These are phyloP conservation scores for Phaeotremella skinneri DNA, from an alignment of 768 basidiomycete species.

Conservation along the genomic window DNA sequence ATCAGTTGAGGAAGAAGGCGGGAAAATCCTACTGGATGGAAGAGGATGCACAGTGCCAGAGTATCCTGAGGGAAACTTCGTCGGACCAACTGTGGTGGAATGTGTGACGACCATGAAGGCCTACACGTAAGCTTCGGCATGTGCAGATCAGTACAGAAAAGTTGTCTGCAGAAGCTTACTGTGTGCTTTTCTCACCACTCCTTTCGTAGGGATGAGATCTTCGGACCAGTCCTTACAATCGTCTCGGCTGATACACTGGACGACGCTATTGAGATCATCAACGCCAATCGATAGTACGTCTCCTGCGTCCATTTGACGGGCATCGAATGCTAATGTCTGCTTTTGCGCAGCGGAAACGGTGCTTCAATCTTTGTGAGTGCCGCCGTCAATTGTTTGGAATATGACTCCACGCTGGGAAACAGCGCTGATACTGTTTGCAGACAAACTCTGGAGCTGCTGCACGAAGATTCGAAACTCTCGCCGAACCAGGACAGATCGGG, in stretches of 20 bases:
- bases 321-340: conserved; percentile 14
- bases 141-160: no score
- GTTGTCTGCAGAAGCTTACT: no score
- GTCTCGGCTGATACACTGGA: conserved; percentile 78
- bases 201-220: conserved; percentile 93
- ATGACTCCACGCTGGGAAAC: conserved; percentile 4
- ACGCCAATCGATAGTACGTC: conserved; percentile 72
- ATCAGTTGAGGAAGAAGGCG: conserved; percentile 64
- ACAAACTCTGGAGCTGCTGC: conserved; percentile 95
- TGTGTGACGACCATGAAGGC: conserved; percentile 78
- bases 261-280: conserved; percentile 84
- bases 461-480: conserved; percentile 80
- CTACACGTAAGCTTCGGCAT: conserved; percentile 77
- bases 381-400: conserved; percentile 5
- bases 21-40: conserved; percentile 82
- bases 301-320: background rate
- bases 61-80: conserved; percentile 87
- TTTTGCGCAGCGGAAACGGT: conserved; percentile 64
- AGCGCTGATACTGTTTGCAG: conserved; percentile 7
- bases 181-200: no score
- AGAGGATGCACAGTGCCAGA: conserved; percentile 65
- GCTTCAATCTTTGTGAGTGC: conserved; percentile 90
- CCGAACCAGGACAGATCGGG: conserved; percentile 87
- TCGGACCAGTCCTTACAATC: conserved; percentile 82
- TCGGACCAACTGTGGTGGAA: conserved; percentile 88